A percentile compares a stretch with the other conserved stretches of the same genome.
These are phyloP conservation scores for Gorgonomyces haynaldii DNA, from an alignment of 192 early-diverging fungal species.

Conservation along the genomic window DNA sequence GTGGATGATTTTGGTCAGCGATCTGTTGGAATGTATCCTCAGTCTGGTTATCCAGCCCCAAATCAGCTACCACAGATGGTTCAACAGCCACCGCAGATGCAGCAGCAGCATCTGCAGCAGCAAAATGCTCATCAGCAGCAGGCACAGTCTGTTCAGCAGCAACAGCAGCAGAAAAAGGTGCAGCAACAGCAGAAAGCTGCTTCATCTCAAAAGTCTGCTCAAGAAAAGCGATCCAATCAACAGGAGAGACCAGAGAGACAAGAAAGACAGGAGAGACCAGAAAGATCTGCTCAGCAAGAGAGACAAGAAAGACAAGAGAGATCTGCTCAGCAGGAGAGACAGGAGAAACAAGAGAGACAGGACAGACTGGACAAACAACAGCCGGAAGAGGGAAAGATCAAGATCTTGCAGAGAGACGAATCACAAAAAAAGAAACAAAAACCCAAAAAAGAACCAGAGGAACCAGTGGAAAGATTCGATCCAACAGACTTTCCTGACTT, in stretches of 20 bases:
- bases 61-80: constrained; percentile 2
- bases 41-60: too few relatives aligned
- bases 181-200: too few relatives aligned
- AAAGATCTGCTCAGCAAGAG: neutral
- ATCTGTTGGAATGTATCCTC: too few relatives aligned
- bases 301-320: neutral
- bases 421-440: neutral
- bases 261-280: neutral
- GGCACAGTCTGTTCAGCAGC: neutral
- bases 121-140: neutral
- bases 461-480: constrained; percentile 1
- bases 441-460: neutral
- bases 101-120: constrained; percentile 8
- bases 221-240: neutral
- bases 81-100: constrained; percentile 12
- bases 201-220: too few relatives aligned
- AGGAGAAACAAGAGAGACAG: neutral
- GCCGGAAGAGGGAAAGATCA: neutral
- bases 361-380: neutral
- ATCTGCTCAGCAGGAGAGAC: neutral
- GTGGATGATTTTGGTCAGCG: too few relatives aligned
- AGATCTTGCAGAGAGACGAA: neutral
- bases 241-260: neutral
- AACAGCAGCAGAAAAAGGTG: too few relatives aligned
- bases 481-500: constrained; percentile 5